Percentiles rank a stretch among this genome's conserved stretches.
Evolutionary conservation across 495 filamentous ascomycete species (phyloP).

Genomic region (Aspergillus sclerotioniger): DNA sequence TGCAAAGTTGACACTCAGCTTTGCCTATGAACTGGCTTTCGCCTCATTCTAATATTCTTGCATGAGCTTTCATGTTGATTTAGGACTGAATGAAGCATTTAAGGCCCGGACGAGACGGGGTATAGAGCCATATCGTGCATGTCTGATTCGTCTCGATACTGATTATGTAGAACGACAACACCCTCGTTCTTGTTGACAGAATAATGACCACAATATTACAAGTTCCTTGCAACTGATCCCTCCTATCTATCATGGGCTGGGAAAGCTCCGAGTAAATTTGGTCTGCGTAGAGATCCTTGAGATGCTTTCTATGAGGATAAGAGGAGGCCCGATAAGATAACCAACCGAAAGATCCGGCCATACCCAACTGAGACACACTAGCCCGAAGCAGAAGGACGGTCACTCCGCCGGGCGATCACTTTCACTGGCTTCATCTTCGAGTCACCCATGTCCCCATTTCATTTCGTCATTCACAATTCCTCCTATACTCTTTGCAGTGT

Average conservation of each 20-base stretch:
- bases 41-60: slow-evolving; percentile 31
- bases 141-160: no score
- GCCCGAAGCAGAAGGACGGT: neutral
- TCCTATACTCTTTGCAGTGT: neutral
- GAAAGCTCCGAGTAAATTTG: no score
- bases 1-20: slow-evolving; percentile 82
- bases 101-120: neutral
- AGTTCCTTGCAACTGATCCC: no score
- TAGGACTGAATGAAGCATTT: neutral
- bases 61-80: slow-evolving; percentile 2
- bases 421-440: neutral
- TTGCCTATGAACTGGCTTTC: slow-evolving; percentile 81
- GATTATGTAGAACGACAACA: no score
- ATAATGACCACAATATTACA: no score
- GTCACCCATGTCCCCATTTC: neutral
- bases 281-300: no score
- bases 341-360: neutral
- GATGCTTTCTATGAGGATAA: neutral
- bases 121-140: neutral
- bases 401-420: slow-evolving; percentile 1
- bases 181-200: no score
- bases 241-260: no score
- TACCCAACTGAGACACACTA: neutral
- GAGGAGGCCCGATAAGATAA: neutral
- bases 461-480: neutral